Evolutionary conservation across 1,139 yeast genomes (phyloP), one percentile per base, ranked within the genome.

Genomic region (Pneumocystis carinii): DNA sequence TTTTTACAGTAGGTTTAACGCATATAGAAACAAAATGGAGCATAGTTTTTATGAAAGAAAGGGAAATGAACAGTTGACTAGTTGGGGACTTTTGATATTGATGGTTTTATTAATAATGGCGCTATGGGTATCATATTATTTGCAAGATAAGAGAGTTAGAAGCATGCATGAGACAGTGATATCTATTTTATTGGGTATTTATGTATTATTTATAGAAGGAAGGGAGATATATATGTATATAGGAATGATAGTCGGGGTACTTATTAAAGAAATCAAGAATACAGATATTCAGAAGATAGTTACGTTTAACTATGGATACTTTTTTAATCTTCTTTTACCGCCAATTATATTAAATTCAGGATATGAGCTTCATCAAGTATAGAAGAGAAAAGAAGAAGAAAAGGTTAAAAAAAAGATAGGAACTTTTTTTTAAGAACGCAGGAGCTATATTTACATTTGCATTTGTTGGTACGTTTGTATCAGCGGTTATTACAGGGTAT

Each of bases 331-430:
- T 61, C 77, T 94, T 65, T 80, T 94, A 68, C 99, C 99, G 1
- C 99, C 99, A 0, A 94, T 94, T 72, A 94, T 94, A 69, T 78
- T 94, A 68, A 94, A 92, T 71, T 89, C 96, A 4, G 99, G 99
- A 10, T 94, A 92, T 73, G 97, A 94, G 74, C 77, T 94, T 67
- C 95, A 92, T 72, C 98, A 92, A 75, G 67, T 65, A 42, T n/a
- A n/a, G 1, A 15, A 15, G 24, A 8, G 7, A 7, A 8, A 19
- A 6, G 5, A 27, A 27, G 1, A 7, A 4, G 17, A 4, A n/a
- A 12, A 12, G 19, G 12, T 36, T 24, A 8, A 19, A 19, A 3
- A 39, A 57, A 12, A 7, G 4, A 12, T 35, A 68, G 66, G 95
- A 88, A 38, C 90, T 92, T 73, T 94, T 94, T 75, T 94, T 94